phyloP scores from a whole-genome alignment of 2,329 filamentous ascomycete genomes.

The Diaporthe capsici region DNA sequence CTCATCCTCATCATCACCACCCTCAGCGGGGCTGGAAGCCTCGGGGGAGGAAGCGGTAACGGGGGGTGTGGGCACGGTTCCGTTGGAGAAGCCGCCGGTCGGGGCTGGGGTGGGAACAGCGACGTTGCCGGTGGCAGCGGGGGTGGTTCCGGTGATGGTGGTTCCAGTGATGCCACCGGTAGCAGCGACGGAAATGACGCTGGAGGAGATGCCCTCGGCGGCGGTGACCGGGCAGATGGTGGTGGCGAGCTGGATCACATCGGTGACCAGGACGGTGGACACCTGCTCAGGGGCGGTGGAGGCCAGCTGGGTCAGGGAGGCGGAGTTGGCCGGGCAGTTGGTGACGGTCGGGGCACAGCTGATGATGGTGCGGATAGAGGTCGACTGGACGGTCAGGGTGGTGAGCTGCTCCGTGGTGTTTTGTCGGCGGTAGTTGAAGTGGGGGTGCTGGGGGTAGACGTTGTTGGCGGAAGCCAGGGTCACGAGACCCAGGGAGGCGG shows the following conservation, averaged over 20 bases:
- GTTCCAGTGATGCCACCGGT: conserved; percentile 53
- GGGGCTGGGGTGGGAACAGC: conserved; percentile 3
- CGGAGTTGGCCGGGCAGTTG: conserved; percentile 55
- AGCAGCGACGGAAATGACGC: conserved; percentile 50
- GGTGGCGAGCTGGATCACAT: conserved; percentile 55
- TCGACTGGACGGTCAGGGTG: conserved; percentile 56
- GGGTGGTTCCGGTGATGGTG: conserved; percentile 57
- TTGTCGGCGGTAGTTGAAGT: conserved; percentile 48
- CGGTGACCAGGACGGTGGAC: conserved; percentile 54
- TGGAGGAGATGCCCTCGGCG: conserved; percentile 55
- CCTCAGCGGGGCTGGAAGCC: neutral
- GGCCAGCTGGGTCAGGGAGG: conserved; percentile 49
- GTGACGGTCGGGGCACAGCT: conserved; percentile 56
- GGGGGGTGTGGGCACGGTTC: conserved; percentile 1
- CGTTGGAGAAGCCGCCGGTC: conserved; percentile 23
- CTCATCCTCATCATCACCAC: conserved; percentile 33
- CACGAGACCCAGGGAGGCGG: conserved; percentile 60
- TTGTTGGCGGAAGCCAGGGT: conserved; percentile 57
- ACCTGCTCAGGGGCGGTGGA: conserved; percentile 46
- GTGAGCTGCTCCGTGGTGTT: conserved; percentile 50
- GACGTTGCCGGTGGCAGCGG: conserved; percentile 52
- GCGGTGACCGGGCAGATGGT: conserved; percentile 60
- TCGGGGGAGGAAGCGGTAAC: conserved; percentile 24
- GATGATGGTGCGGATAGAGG: conserved; percentile 53
- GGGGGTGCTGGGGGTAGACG: conserved; percentile 55